Base-by-base conservation (phyloP, 495 filamentous ascomycete species). In the Bacidia rubella region DNA sequence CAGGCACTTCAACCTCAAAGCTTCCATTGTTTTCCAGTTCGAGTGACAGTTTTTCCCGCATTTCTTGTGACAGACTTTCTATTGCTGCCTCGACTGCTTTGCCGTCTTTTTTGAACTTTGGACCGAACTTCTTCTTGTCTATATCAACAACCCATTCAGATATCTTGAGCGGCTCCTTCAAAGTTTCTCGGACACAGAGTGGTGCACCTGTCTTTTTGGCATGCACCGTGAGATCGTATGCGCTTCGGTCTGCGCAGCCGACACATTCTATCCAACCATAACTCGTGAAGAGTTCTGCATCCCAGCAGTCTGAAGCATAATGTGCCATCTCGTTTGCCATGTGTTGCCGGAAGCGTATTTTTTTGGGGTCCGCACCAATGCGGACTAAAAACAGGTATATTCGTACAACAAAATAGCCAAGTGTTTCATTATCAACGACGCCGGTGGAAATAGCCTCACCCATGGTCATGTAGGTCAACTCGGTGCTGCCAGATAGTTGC, bases 221-320 rank as follows among this genome's bases (percentile, higher is more conserved):
- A 66, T 89, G 86, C 9, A 88, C 84, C 3, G 78, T 76, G 62
- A 90, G 62, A 63, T 90, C 85, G 61, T 85, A 89, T 19, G 85
- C 85, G 59, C 82, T 87, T 51, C 86, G 74, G 65, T 90, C 86
- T 47, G 86, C 86, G 64, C 86, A 89, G 55, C 86, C 86, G 49
- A 89, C 85, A 62, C 85, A 89, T 70, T 90, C 86, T 47, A 89
- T 82, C 86, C 86, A 90, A 65, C 86, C 86, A 62, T 83, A 80
- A 60, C 80, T 85, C 29, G 82, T 88, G 47, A 78, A 69, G 49
- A 90, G 72, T 64, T 90, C 86, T 20, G 84, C 84, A 66, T 90
- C 86, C 83, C 84, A 88, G 72, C 86, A 90, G 67, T 89, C 85
- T 46, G 77, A 72, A 46, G 86, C 86, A 64, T 90, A 90, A 66